phyloP scores from a whole-genome alignment of 1,284 basidiomycete genomes.

The Caloboletus inedulis region DNA sequence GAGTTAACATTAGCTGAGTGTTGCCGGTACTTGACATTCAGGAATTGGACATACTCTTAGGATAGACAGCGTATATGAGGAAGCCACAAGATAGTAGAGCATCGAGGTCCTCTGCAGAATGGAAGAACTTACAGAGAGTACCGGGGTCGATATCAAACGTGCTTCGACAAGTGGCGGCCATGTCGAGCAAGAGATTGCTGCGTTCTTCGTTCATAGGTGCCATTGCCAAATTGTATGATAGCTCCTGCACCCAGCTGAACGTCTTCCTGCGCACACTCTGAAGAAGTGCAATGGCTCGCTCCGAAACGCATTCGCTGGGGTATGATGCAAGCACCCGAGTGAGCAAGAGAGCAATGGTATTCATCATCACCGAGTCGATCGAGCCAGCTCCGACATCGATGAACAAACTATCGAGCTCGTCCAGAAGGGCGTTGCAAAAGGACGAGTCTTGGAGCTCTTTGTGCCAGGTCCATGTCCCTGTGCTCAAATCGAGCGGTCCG shows the following conservation, averaged over 20 bases:
- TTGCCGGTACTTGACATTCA: background rate
- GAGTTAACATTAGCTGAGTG: background rate
- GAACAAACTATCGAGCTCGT: slow-evolving; percentile 31
- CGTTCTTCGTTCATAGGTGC: slow-evolving; percentile 21
- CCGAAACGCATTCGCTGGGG: slow-evolving; percentile 2
- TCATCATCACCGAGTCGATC: slow-evolving; percentile 36
- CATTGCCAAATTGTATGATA: slow-evolving; percentile 24
- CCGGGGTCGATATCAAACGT: slow-evolving; percentile 38
- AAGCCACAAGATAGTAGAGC: slow-evolving; percentile 38
- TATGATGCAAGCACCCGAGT: slow-evolving; percentile 34
- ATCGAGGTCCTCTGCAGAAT: slow-evolving; percentile 25
- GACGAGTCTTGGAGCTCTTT: slow-evolving; percentile 23
- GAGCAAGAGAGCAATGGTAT: slow-evolving; percentile 33
- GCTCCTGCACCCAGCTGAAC: slow-evolving; percentile 36
- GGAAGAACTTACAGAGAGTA: slow-evolving; percentile 17
- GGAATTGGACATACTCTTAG: background rate
- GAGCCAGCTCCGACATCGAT: slow-evolving; percentile 35
- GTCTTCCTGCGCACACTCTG: slow-evolving; percentile 30
- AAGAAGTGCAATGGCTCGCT: slow-evolving; percentile 25
- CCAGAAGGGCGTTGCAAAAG: slow-evolving; percentile 36
- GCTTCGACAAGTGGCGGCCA: slow-evolving; percentile 38
- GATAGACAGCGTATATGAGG: slow-evolving; percentile 6
- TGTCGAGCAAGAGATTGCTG: slow-evolving; percentile 27
- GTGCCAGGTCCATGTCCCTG: slow-evolving; percentile 32
- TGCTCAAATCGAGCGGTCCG: slow-evolving; percentile 27